A percentile compares a stretch with the other conserved stretches of the same genome.
These are phyloP conservation scores for Suaeda aralocaspica DNA, from an alignment of 148 eudicot species.

Conservation along the genomic window DNA sequence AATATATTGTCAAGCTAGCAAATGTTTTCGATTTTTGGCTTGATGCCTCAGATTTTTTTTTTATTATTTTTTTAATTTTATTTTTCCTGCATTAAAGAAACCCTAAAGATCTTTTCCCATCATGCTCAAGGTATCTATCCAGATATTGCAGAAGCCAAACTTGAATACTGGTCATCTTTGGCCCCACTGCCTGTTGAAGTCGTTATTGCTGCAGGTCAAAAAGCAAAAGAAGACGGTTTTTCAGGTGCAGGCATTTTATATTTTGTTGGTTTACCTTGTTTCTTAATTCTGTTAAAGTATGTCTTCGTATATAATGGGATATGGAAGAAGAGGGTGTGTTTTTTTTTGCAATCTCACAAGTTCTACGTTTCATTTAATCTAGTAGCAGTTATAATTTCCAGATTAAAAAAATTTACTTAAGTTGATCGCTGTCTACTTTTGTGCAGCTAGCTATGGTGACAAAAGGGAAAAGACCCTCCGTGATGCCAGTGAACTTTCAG, in stretches of 20 bases:
- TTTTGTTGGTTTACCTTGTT: no score
- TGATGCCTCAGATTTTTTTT: constrained; percentile 1
- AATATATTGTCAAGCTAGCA: not conserved
- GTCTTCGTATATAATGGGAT: no score
- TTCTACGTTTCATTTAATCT: not conserved
- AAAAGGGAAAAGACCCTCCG: constrained; percentile 33
- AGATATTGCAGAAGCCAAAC: constrained; percentile 73
- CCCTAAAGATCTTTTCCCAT: constrained; percentile 4
- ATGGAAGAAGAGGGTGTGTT: not conserved
- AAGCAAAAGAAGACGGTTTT: constrained; percentile 59
- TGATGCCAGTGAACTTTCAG: constrained; percentile 39
- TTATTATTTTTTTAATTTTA: not conserved
- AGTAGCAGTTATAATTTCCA: not conserved
- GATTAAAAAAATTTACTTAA: not conserved
- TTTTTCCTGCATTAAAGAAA: not conserved
- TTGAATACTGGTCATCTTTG: constrained; percentile 81
- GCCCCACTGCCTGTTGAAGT: constrained; percentile 74
- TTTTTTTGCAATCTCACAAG: not conserved
- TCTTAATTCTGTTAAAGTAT: no score
- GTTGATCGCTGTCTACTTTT: constrained; percentile 12
- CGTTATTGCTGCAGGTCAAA: constrained; percentile 77
- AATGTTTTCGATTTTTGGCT: not conserved
- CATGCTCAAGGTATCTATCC: constrained; percentile 58
- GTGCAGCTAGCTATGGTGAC: constrained; percentile 52
- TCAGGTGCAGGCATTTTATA: no score